Base-by-base conservation (phyloP, 106 monocot genomes). In the Dendrobium huoshanense region DNA sequence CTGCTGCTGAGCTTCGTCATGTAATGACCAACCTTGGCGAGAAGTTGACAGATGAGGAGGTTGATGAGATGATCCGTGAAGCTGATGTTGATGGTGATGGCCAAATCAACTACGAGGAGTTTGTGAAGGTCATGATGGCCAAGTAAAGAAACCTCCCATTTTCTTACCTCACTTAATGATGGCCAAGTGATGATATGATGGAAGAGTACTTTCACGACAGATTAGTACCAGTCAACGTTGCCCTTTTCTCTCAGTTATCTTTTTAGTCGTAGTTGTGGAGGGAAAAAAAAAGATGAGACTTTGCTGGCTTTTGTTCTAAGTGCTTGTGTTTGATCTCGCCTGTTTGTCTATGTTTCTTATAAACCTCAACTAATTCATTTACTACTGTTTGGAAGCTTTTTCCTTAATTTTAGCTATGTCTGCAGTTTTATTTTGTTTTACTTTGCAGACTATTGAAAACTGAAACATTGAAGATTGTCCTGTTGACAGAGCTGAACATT, bases 11-110 rank as follows among this genome's bases (percentile, higher is more conserved):
- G 72, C 78, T 83, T 16, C 70, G 82, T 27, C 82, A 83, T 55
- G 82, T 83, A 70, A 83, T 83, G 82, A 83, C 82, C 68, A 83
- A 83, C 55, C 82, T 83, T 24, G 82, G 82, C 0, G 78, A 78
- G 72, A 37, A 37, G 37, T 37, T 37, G 37, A 83, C 82, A 2
- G 82, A 83, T 72, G 82, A 83, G 33, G 82, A 83, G 72, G 82
- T 83, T 4, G 82, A 83, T 27, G 82, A 83, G 78, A 83, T 83
- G 82, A 83, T 83, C 16, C 77, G 82, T 9, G 82, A 83, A 17
- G 82, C 82, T 25, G 82, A 83, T 83, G 82, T 77, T 55, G 82
- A 83, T 72, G 82, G 82, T 41, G 78, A 83, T 83, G 82, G 82
- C 11, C 82, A 83, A 70, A 83, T 83, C 72, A 83, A 83, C 41